phyloP scores from a whole-genome alignment of 352 stramenopile species.

The Phytopythium helicoides region DNA sequence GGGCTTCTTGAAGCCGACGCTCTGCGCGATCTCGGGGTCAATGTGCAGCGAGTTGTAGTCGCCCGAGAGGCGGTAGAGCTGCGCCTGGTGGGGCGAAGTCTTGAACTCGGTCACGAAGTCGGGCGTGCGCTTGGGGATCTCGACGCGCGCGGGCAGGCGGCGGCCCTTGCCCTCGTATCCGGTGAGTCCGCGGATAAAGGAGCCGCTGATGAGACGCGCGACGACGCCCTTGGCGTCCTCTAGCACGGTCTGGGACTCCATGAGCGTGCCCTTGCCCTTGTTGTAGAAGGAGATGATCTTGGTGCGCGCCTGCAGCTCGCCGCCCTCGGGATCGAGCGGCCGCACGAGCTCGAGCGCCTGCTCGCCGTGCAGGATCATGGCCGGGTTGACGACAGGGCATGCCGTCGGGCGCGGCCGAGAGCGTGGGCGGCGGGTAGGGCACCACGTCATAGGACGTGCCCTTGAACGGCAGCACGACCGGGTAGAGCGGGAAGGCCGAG shows the following conservation, averaged over 20 bases:
- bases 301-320: slow-evolving; percentile 46
- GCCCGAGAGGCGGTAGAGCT: slow-evolving; percentile 93
- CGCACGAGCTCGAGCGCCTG: slow-evolving; percentile 81
- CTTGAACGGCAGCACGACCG: slow-evolving; percentile 87
- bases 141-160: slow-evolving; percentile 61
- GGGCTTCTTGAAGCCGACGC: slow-evolving; percentile 75
- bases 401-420: slow-evolving; percentile 51
- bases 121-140: slow-evolving; percentile 69
- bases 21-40: slow-evolving; percentile 79
- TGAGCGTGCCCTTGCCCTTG: slow-evolving; percentile 81
- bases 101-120: slow-evolving; percentile 65
- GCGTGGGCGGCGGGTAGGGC: slow-evolving; percentile 76
- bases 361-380: slow-evolving; percentile 85
- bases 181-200: slow-evolving; percentile 79
- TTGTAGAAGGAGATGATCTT: slow-evolving; percentile 83
- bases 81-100: slow-evolving; percentile 70
- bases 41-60: slow-evolving; percentile 96
- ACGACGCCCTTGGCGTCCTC: slow-evolving; percentile 62
- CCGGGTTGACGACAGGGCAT: slow-evolving; percentile 78
- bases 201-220: slow-evolving; percentile 71
- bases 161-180: slow-evolving; percentile 70
- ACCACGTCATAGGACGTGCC: slow-evolving; percentile 85
- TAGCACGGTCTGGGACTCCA: slow-evolving; percentile 85
- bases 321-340: slow-evolving; percentile 60
- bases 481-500: slow-evolving; percentile 87